phyloP scores from a whole-genome alignment of 805 yeast genomes.

The Pichia heedii region DNA sequence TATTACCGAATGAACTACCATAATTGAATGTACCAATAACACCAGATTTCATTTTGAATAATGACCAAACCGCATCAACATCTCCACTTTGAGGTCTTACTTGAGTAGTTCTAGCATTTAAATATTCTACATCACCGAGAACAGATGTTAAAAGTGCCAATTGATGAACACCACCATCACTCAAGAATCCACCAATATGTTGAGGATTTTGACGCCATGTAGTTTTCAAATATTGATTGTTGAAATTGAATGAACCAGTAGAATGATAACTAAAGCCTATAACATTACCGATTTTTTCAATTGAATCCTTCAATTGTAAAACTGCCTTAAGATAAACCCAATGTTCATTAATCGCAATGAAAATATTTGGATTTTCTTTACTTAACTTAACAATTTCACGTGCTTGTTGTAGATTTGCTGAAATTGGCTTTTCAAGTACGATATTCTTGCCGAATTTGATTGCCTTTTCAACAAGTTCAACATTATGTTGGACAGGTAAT shows the following conservation, averaged over 20 bases:
- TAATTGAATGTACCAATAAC: slow-evolving; percentile 79
- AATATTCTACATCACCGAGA: slow-evolving; percentile 61
- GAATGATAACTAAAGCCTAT: slow-evolving; percentile 63
- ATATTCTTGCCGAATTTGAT: slow-evolving; percentile 70
- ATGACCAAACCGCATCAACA: slow-evolving; percentile 72
- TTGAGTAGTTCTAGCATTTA: slow-evolving; percentile 73
- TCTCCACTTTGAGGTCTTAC: slow-evolving; percentile 69
- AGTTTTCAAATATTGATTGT: slow-evolving; percentile 57
- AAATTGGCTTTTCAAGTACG: slow-evolving; percentile 83
- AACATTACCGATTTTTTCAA: slow-evolving; percentile 65
- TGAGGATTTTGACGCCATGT: slow-evolving; percentile 85
- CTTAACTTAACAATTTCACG: slow-evolving; percentile 64
- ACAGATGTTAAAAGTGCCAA: slow-evolving; percentile 77
- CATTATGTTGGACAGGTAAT: slow-evolving; percentile 80
- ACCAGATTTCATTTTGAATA: slow-evolving; percentile 48
- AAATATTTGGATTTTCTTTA: slow-evolving; percentile 45
- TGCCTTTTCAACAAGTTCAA: slow-evolving; percentile 60
- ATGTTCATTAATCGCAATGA: slow-evolving; percentile 76
- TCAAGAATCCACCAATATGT: slow-evolving; percentile 86
- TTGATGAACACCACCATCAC: slow-evolving; percentile 97
- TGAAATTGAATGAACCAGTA: slow-evolving; percentile 60
- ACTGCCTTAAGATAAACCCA: slow-evolving; percentile 71
- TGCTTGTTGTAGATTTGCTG: slow-evolving; percentile 78
- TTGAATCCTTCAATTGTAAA: slow-evolving; percentile 40
- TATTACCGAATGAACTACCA: slow-evolving; percentile 80